These are phyloP conservation scores for Citropsis articulata DNA, from an alignment of 345 rosid species.

Conservation along the genomic window DNA sequence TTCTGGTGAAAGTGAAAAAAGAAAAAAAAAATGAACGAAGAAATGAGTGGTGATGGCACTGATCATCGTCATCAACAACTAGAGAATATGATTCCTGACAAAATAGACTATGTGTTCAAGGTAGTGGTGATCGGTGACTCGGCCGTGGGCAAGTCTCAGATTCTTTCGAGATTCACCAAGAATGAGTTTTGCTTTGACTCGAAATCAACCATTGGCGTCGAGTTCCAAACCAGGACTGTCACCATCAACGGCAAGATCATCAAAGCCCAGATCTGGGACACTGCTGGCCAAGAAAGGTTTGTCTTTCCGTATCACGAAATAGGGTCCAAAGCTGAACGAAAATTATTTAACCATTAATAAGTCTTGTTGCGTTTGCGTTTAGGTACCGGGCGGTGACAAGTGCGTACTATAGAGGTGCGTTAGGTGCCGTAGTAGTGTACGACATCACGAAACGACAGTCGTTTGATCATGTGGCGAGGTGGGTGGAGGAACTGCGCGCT, in stretches of 20 bases:
- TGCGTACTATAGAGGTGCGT: constrained; percentile 72
- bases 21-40: constrained; percentile 48
- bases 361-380: not conserved
- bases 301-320: not conserved
- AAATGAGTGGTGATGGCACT: constrained; percentile 49
- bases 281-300: constrained; percentile 95
- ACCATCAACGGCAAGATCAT: constrained; percentile 55
- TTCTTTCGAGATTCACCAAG: constrained; percentile 68
- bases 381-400: constrained; percentile 88
- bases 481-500: constrained; percentile 72
- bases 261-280: constrained; percentile 97
- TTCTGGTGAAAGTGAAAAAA: no score
- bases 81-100: constrained; percentile 34
- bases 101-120: constrained; percentile 70
- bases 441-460: constrained; percentile 61
- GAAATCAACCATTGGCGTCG: constrained; percentile 84
- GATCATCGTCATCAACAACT: constrained; percentile 20
- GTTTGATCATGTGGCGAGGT: constrained; percentile 69
- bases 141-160: constrained; percentile 78
- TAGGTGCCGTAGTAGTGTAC: constrained; percentile 76
- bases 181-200: constrained; percentile 71
- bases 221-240: constrained; percentile 77
- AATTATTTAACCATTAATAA: not conserved
- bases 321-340: not conserved
- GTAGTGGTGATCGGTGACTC: constrained; percentile 86